Percentiles rank a stretch among this genome's conserved stretches.
Evolutionary conservation across 192 early-diverging fungal species (phyloP).

Genomic region (Chytriomyces hyalinus): DNA sequence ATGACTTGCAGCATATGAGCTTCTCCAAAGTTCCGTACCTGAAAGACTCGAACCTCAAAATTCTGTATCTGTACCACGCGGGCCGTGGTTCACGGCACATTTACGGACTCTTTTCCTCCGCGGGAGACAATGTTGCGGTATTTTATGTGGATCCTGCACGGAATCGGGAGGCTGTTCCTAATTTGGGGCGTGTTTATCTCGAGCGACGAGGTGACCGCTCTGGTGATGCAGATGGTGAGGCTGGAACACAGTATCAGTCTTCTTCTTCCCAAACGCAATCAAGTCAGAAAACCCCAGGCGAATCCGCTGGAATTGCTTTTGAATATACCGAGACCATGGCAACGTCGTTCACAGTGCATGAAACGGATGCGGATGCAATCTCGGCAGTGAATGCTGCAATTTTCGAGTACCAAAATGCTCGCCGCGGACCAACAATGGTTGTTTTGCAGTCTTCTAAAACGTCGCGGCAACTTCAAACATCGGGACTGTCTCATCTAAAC

Average conservation of each 20-base stretch:
- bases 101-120: slow-evolving; percentile 73
- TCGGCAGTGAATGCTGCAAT: slow-evolving; percentile 66
- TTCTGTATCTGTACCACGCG: slow-evolving; percentile 81
- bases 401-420: slow-evolving; percentile 63
- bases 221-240: slow-evolving; percentile 21
- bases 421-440: slow-evolving; percentile 72
- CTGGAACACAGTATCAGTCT: slow-evolving; percentile 16
- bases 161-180: slow-evolving; percentile 72
- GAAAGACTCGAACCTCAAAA: slow-evolving; percentile 52
- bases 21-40: slow-evolving; percentile 47
- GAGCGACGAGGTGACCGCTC: slow-evolving; percentile 42
- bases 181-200: slow-evolving; percentile 69
- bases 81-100: slow-evolving; percentile 60
- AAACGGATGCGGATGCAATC: slow-evolving; percentile 57
- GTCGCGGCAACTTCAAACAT: slow-evolving; percentile 46
- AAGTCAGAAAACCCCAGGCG: neutral
- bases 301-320: slow-evolving; percentile 40
- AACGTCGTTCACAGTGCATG: slow-evolving; percentile 54
- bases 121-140: slow-evolving; percentile 59
- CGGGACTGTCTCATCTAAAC: slow-evolving; percentile 57
- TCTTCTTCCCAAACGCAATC: slow-evolving; percentile 34
- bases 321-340: slow-evolving; percentile 59
- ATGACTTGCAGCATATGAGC: slow-evolving; percentile 43
- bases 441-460: slow-evolving; percentile 71
- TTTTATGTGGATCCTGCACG: slow-evolving; percentile 75